Conservation (phyloP, 495 filamentous ascomycete species). For the Stereocaulon alpinum region DNA sequence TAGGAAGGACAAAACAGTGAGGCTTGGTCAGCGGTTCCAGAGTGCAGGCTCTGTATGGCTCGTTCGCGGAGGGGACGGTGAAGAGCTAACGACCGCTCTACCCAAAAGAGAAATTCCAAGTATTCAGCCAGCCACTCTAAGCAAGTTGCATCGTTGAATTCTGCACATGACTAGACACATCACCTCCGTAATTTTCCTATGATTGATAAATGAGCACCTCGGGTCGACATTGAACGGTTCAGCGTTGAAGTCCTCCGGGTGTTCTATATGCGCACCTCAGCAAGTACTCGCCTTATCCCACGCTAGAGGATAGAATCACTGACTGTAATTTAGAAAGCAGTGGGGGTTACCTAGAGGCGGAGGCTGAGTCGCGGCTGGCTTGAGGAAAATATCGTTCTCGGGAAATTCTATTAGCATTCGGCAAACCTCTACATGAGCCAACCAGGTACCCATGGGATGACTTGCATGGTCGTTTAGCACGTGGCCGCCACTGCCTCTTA, state of each 20-base stretch:
- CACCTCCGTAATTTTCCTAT: neutral
- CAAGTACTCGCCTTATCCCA: neutral
- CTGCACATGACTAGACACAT: neutral
- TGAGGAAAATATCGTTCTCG: neutral
- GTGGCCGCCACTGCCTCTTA: slow-evolving; percentile 10
- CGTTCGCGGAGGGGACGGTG: neutral
- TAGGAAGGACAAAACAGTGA: neutral
- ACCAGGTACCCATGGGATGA: slow-evolving; percentile 2
- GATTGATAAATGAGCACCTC: neutral
- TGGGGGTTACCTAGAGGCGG: neutral
- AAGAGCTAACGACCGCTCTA: neutral
- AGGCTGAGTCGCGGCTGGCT: neutral
- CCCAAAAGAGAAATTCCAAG: neutral
- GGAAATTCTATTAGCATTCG: neutral
- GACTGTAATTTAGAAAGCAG: neutral
- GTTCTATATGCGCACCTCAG: slow-evolving; percentile 1
- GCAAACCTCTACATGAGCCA: neutral
- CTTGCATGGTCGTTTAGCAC: slow-evolving; percentile 10
- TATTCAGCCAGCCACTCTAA: slow-evolving; percentile 1
- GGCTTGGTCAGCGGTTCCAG: neutral
- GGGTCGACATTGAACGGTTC: neutral
- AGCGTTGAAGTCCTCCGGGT: neutral
- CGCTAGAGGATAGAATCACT: neutral
- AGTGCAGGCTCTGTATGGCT: neutral
- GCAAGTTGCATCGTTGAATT: neutral